A percentile compares a stretch with the other conserved stretches of the same genome.
phyloP scores from a whole-genome alignment of 495 filamentous ascomycete species.

The Terfezia claveryi region DNA sequence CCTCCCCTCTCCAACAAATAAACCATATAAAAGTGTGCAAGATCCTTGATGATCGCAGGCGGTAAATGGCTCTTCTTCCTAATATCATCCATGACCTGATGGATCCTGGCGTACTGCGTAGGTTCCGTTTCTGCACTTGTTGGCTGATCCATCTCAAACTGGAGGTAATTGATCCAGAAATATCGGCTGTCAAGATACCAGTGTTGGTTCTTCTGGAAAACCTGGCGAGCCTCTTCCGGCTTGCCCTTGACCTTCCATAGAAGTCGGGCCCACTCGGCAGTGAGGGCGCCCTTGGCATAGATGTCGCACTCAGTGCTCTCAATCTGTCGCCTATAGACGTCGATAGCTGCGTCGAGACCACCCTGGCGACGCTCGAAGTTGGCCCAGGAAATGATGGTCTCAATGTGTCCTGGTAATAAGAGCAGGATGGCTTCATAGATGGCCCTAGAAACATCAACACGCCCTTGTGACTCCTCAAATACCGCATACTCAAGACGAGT shows the following conservation, averaged over 20 bases:
- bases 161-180: conserved; percentile 80
- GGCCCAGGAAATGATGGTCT: conserved; percentile 74
- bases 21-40: conserved; percentile 56
- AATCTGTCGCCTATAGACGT: conserved; percentile 61
- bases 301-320: conserved; percentile 48
- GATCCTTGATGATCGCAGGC: conserved; percentile 43
- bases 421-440: conserved; percentile 61
- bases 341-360: conserved; percentile 70
- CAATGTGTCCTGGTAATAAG: conserved; percentile 50
- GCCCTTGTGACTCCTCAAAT: conserved; percentile 69
- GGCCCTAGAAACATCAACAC: conserved; percentile 54
- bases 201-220: conserved; percentile 63
- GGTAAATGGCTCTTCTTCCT: conserved; percentile 52
- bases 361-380: conserved; percentile 67
- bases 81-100: conserved; percentile 59
- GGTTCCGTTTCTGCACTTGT: conserved; percentile 42
- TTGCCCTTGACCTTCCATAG: conserved; percentile 82
- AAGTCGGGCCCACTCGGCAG: conserved; percentile 72
- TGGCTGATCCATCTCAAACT: conserved; percentile 77
- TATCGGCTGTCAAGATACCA: conserved; percentile 70
- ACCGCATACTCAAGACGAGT: conserved; percentile 79
- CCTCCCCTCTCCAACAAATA: conserved; percentile 71
- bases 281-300: conserved; percentile 65
- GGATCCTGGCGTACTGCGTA: conserved; percentile 49
- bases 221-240: conserved; percentile 60